These are phyloP conservation scores for Yarrowia keelungensis DNA, from an alignment of 805 yeast species.

Conservation along the genomic window DNA sequence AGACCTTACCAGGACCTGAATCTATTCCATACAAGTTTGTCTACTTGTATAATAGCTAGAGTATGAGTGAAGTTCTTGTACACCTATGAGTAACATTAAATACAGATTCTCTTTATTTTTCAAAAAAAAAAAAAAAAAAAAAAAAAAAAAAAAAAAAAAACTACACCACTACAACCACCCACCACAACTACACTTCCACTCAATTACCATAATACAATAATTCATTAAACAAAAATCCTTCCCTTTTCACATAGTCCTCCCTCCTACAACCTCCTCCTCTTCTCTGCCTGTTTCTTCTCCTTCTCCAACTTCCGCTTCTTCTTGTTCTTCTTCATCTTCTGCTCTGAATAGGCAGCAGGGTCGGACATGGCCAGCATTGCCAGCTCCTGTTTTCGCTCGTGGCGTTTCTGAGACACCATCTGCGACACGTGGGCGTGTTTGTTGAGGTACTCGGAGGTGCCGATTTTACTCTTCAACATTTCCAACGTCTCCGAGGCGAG, in stretches of 20 bases:
- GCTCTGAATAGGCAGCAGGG: slow-evolving; percentile 82
- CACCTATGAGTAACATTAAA: too few relatives aligned
- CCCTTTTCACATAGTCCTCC: background rate
- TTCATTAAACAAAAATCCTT: slow-evolving; percentile 5
- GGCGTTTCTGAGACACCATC: slow-evolving; percentile 65
- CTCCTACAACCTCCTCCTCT: slow-evolving; percentile 4
- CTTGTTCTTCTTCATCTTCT: slow-evolving; percentile 77
- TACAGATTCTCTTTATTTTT: too few relatives aligned
- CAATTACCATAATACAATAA: slow-evolving; percentile 1
- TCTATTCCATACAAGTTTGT: too few relatives aligned
- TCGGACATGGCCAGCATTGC: slow-evolving; percentile 76
- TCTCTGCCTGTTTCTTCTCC: slow-evolving; percentile 17
- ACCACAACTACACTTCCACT: too few relatives aligned
- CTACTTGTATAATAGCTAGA: too few relatives aligned
- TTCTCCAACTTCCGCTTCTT: slow-evolving; percentile 56
- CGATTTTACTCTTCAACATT: slow-evolving; percentile 70
- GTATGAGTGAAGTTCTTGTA: too few relatives aligned
- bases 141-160: too few relatives aligned
- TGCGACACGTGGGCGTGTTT: slow-evolving; percentile 70
- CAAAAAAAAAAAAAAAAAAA: too few relatives aligned
- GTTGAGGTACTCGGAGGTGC: slow-evolving; percentile 70
- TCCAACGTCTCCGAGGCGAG: slow-evolving; percentile 71
- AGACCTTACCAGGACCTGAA: too few relatives aligned
- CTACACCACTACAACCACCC: too few relatives aligned
- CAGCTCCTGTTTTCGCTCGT: slow-evolving; percentile 75